Evolutionary conservation across 164 flowering plant species (phyloP), one percentile per base, ranked within the genome.

Genomic region (Liquidambar formosana): DNA sequence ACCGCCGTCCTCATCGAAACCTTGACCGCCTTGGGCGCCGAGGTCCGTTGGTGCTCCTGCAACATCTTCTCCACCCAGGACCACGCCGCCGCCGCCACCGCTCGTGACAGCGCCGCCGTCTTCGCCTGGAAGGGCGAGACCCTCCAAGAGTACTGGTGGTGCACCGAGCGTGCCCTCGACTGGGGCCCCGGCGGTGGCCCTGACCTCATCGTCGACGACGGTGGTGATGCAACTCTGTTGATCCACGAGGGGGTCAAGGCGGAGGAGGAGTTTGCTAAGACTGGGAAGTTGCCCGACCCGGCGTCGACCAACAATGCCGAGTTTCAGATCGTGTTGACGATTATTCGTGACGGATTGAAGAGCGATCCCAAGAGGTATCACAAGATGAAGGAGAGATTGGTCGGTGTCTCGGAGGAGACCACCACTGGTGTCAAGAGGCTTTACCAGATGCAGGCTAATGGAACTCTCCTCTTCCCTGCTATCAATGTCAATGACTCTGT

Each of bases 401-500:
- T 78, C 9, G 79, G 82, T 0, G 82, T 79, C 13, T 76, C 82
- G 5, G 82, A 76, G 71, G 82, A 79, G 71, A 79, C 82, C 0
- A 79, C 82, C 43, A 76, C 79, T 5, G 82, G 80, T 9, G 82
- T 79, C 6, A 73, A 79, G 73, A 63, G 77, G 64, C 66, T 79
- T 21, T 79, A 79, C 43, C 82, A 76, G 74, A 79, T 79, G 82
- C 79, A 76, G 61, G 57, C 33, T 8, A 64, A 22, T 28, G 79
- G 80, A 0, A 64, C 77, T 2, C 46, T 76, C 18, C 67, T 79
- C 5, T 79, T 76, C 57, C 73, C 82, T 14, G 82, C 76, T 41
- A 87, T 85, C 49, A 85, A 85, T 64, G 91, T 87, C 63, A 87
- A 85, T 63, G 91, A 87, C 81, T 87, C 91, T 43, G 91, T 87